phyloP scores from a whole-genome alignment of 352 stramenopile genomes.

The Globisporangium radiosum region DNA sequence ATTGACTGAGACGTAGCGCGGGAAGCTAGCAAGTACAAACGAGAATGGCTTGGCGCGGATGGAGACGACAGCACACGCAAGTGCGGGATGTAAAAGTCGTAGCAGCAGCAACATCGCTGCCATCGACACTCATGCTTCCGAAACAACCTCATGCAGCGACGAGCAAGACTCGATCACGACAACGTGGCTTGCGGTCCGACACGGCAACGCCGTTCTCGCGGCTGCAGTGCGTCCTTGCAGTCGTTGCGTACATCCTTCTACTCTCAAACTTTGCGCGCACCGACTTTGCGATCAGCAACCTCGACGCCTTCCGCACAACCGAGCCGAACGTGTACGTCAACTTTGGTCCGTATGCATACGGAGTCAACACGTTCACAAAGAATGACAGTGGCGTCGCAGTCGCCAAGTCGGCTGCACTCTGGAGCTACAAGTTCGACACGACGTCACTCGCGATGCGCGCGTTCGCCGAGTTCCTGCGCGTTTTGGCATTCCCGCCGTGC shows the following conservation, averaged over 20 bases:
- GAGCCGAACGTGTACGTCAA: constrained; percentile 7
- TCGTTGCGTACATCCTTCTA: constrained; percentile 10
- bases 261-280: constrained; percentile 11
- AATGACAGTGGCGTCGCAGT: neutral
- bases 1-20: no score
- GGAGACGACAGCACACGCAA: no score
- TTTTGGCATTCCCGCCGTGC: constrained; percentile 2
- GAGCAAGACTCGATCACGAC: neutral
- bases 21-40: no score
- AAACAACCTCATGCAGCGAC: no score
- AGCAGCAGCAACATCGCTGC: no score
- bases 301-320: constrained; percentile 1
- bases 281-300: constrained; percentile 2
- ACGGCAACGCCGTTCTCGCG: constrained; percentile 3
- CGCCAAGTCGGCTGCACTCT: constrained; percentile 1
- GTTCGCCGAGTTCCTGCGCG: constrained; percentile 7
- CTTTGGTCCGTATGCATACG: constrained; percentile 14
- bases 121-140: no score
- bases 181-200: constrained; percentile 1
- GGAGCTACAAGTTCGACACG: constrained; percentile 15
- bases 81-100: no score
- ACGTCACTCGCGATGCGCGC: constrained; percentile 7
- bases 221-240: neutral
- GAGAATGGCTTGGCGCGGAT: no score
- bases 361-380: constrained; percentile 2